These are phyloP conservation scores for Backusella luteola DNA, from an alignment of 192 early-diverging fungal genomes.

Conservation along the genomic window DNA sequence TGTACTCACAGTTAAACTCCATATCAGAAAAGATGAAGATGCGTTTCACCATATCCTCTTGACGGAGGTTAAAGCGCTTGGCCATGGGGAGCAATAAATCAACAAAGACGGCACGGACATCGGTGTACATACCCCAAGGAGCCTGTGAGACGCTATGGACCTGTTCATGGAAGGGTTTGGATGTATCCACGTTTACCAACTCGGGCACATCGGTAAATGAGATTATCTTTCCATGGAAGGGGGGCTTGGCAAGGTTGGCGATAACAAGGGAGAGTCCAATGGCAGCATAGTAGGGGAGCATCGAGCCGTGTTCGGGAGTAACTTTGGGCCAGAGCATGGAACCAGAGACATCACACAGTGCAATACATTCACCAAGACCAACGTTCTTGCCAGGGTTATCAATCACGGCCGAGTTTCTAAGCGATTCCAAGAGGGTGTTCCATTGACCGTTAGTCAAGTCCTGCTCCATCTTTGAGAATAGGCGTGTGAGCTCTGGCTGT, in stretches of 20 bases:
- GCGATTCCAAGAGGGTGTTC: slow-evolving; percentile 3
- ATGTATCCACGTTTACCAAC: slow-evolving; percentile 24
- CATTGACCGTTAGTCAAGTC: slow-evolving; percentile 18
- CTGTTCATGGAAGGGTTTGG: slow-evolving; percentile 30
- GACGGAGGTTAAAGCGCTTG: slow-evolving; percentile 23
- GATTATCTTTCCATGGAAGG: slow-evolving; percentile 42
- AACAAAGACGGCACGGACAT: slow-evolving; percentile 41
- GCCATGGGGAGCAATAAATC: slow-evolving; percentile 38
- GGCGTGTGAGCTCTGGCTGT: background rate
- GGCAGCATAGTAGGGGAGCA: slow-evolving; percentile 38
- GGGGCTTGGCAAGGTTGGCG: slow-evolving; percentile 36
- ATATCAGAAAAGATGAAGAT: slow-evolving; percentile 54
- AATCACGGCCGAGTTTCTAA: background rate
- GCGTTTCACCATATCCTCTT: slow-evolving; percentile 51
- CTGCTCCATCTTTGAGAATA: slow-evolving; percentile 1
- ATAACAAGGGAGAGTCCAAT: slow-evolving; percentile 44
- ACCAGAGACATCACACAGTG: slow-evolving; percentile 50
- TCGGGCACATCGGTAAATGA: slow-evolving; percentile 41
- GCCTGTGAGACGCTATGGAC: slow-evolving; percentile 17
- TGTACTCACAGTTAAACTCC: slow-evolving; percentile 40
- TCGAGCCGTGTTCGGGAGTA: background rate
- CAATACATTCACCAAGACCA: slow-evolving; percentile 38
- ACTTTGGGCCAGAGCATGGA: slow-evolving; percentile 27
- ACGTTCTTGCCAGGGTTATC: background rate
- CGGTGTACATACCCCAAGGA: slow-evolving; percentile 38